These are phyloP conservation scores for Fistulifera pelliculosa DNA, from an alignment of 108 stramenopile species.

Conservation along the genomic window DNA sequence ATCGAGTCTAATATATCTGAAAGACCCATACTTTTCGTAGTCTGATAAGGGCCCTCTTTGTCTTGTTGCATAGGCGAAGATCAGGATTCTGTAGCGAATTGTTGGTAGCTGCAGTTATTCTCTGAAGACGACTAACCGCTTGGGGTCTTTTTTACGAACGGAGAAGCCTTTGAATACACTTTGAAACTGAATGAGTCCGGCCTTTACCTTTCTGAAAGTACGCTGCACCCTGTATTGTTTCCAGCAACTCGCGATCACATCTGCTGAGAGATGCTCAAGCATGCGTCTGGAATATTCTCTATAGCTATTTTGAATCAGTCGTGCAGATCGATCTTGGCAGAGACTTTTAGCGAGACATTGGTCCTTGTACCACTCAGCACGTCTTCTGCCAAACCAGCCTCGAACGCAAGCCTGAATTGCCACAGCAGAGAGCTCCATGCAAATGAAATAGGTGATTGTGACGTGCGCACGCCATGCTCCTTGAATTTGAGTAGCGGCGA, in stretches of 20 bases:
- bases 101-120: constrained; percentile 24
- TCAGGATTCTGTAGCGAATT: constrained; percentile 29
- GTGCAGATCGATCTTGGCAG: background rate
- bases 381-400: background rate
- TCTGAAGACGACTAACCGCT: background rate
- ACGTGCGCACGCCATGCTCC: constrained; percentile 51
- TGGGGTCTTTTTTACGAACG: too few relatives aligned
- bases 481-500: constrained; percentile 61
- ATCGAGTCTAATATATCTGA: constrained; percentile 67
- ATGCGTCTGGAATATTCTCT: background rate
- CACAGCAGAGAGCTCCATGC: constrained; percentile 22
- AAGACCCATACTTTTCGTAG: constrained; percentile 52
- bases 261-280: too few relatives aligned
- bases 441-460: constrained; percentile 23
- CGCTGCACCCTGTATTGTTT: background rate
- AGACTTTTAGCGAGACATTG: background rate
- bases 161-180: constrained; percentile 1
- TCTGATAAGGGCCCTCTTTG: constrained; percentile 28
- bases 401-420: constrained; percentile 27
- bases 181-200: constrained; percentile 19
- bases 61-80: constrained; percentile 23
- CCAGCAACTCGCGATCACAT: too few relatives aligned
- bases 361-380: background rate
- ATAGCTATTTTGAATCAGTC: background rate
- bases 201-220: constrained; percentile 1